These are phyloP conservation scores for Phanerodontia chrysosporium DNA, from an alignment of 768 basidiomycete genomes.

Conservation along the genomic window DNA sequence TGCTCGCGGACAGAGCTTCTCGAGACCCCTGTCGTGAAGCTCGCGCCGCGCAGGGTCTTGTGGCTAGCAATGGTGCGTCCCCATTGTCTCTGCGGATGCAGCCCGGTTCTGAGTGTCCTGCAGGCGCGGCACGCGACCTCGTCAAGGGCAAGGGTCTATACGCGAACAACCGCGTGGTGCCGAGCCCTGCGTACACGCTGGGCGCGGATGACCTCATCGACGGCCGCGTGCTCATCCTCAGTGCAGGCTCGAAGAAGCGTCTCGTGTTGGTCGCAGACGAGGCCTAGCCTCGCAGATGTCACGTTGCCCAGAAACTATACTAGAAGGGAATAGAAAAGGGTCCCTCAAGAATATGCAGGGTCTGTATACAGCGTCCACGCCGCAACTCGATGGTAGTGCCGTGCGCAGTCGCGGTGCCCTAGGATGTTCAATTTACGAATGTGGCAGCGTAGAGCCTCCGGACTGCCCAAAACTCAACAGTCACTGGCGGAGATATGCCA, in stretches of 20 bases:
- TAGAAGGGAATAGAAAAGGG: background rate
- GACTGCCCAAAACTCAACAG: slow-evolving; percentile 94
- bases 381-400: background rate
- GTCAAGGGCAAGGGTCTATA: slow-evolving; percentile 66
- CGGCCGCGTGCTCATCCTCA: slow-evolving; percentile 55
- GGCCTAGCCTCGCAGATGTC: background rate
- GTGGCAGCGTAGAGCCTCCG: slow-evolving; percentile 78
- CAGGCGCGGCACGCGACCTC: slow-evolving; percentile 54
- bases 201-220: slow-evolving; percentile 50
- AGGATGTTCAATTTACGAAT: slow-evolving; percentile 53
- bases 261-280: background rate
- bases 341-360: background rate
- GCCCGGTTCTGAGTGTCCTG: slow-evolving; percentile 27
- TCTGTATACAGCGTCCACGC: background rate
- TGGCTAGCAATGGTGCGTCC: slow-evolving; percentile 59
- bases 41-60: slow-evolving; percentile 58
- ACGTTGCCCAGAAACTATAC: background rate
- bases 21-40: slow-evolving; percentile 50
- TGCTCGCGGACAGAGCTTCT: slow-evolving; percentile 48
- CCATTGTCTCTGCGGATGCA: background rate
- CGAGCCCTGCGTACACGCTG: slow-evolving; percentile 44
- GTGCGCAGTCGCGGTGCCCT: too few relatives aligned
- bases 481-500: slow-evolving; percentile 45
- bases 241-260: slow-evolving; percentile 21
- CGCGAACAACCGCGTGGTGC: slow-evolving; percentile 58